Evolutionary conservation across 352 stramenopile species (phyloP).

Genomic region (Pythium phragmitis): DNA sequence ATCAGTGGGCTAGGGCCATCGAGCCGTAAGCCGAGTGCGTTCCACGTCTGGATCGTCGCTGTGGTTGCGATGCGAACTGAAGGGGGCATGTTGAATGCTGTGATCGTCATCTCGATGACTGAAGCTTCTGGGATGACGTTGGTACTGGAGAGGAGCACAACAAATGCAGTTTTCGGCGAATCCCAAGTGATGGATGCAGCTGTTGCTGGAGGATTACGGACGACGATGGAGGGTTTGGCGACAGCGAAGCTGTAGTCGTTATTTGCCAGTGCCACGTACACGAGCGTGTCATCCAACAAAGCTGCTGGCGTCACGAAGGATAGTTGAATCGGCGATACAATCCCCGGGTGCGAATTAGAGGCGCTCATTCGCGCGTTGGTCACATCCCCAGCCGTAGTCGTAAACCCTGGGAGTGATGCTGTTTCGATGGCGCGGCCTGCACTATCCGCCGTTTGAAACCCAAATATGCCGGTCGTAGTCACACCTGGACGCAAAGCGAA

Average conservation of each 20-base stretch:
- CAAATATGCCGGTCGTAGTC: slow-evolving; percentile 36
- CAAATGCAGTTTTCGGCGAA: slow-evolving; percentile 28
- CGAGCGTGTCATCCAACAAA: slow-evolving; percentile 34
- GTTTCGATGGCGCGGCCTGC: slow-evolving; percentile 39
- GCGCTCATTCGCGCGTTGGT: slow-evolving; percentile 32
- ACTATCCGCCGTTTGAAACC: slow-evolving; percentile 36
- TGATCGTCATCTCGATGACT: slow-evolving; percentile 36
- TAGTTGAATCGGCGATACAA: slow-evolving; percentile 40
- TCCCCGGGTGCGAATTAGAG: slow-evolving; percentile 41
- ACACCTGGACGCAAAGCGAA: slow-evolving; percentile 11
- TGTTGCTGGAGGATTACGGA: slow-evolving; percentile 24
- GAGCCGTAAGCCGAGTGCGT: slow-evolving; percentile 34
- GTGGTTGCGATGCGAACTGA: slow-evolving; percentile 35
- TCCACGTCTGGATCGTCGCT: slow-evolving; percentile 52
- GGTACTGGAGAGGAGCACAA: slow-evolving; percentile 37
- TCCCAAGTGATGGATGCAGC: slow-evolving; percentile 45
- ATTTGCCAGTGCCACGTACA: slow-evolving; percentile 39
- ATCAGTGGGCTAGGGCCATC: slow-evolving; percentile 36
- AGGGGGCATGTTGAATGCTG: slow-evolving; percentile 44
- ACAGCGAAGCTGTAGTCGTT: slow-evolving; percentile 42
- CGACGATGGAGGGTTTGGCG: slow-evolving; percentile 24
- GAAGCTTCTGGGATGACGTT: slow-evolving; percentile 32
- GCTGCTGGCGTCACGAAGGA: slow-evolving; percentile 51
- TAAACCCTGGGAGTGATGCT: slow-evolving; percentile 27
- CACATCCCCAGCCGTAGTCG: slow-evolving; percentile 36